A percentile compares a stretch with the other conserved stretches of the same genome.
These are phyloP conservation scores for Cryphonectria radicalis DNA, from an alignment of 2,329 filamentous ascomycete species.

Conservation along the genomic window DNA sequence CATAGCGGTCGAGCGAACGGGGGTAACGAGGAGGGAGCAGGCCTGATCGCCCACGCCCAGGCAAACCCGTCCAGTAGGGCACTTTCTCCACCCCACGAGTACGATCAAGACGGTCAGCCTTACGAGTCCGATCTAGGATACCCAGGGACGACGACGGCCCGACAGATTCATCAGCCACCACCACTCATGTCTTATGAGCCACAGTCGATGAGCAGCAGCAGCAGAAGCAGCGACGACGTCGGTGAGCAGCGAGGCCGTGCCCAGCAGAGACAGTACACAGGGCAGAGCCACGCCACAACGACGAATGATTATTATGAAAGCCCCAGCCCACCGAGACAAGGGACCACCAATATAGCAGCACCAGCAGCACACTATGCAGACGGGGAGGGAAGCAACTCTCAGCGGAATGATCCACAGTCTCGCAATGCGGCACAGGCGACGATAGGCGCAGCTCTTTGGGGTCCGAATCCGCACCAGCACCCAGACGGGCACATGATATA, in stretches of 20 bases:
- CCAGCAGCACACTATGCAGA: constrained; percentile 19
- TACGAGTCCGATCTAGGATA: constrained; percentile 29
- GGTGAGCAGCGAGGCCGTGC: constrained; percentile 21
- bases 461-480: constrained; percentile 29
- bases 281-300: constrained; percentile 11
- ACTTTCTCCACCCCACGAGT: constrained; percentile 26
- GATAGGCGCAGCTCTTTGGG: constrained; percentile 42
- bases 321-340: constrained; percentile 14
- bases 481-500: constrained; percentile 25
- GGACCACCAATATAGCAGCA: constrained; percentile 1
- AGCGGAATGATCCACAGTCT: constrained; percentile 13
- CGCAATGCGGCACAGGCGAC: constrained; percentile 39
- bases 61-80: constrained; percentile 33
- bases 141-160: constrained; percentile 21
- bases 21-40: constrained; percentile 37
- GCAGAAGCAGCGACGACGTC: constrained; percentile 8
- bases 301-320: constrained; percentile 19
- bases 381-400: constrained; percentile 12
- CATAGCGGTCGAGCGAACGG: constrained; percentile 16
- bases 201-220: constrained; percentile 14
- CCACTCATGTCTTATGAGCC: constrained; percentile 12
- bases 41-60: constrained; percentile 43
- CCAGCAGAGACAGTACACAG: neutral
- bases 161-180: constrained; percentile 19
- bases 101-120: constrained; percentile 30